Evolutionary conservation across 1,284 basidiomycete genomes (phyloP).

Genomic region (Puccinia polysora): DNA sequence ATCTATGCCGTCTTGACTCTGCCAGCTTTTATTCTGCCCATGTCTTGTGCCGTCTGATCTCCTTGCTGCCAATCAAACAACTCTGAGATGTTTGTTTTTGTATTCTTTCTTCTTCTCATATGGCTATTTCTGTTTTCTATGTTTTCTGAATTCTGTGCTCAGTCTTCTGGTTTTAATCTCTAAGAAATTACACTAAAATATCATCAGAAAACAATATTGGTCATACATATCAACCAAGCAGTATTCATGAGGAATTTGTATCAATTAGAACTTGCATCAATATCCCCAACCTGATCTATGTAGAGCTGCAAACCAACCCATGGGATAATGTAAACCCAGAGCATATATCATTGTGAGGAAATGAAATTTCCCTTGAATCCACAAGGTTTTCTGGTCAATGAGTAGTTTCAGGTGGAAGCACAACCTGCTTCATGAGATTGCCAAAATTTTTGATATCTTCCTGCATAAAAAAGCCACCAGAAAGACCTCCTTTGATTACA

Average conservation of each 20-base stretch:
- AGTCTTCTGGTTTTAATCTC: too few relatives aligned
- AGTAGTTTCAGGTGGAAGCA: not conserved
- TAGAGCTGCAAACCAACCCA: constrained; percentile 11
- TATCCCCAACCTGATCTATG: not conserved
- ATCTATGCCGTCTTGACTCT: too few relatives aligned
- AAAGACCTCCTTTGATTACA: not conserved
- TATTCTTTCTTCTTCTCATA: too few relatives aligned
- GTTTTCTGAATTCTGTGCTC: too few relatives aligned
- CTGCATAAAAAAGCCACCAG: not conserved
- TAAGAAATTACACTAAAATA: too few relatives aligned
- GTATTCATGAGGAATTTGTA: constrained; percentile 2
- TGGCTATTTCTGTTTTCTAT: too few relatives aligned
- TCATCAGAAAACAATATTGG: not conserved
- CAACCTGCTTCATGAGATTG: not conserved
- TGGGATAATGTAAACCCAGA: constrained; percentile 7
- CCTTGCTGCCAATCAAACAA: too few relatives aligned
- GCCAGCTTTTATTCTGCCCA: too few relatives aligned
- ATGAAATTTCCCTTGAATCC: constrained; percentile 5
- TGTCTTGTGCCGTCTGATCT: too few relatives aligned
- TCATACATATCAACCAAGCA: not conserved
- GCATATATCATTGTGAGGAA: constrained; percentile 10
- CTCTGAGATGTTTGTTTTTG: too few relatives aligned
- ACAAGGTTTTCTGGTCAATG: constrained; percentile 15
- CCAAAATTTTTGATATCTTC: not conserved
- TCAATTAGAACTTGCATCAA: not conserved